Evolutionary conservation across 2,329 filamentous ascomycete species (phyloP), one percentile per base, ranked within the genome.

Genomic region (Colletotrichum incanum): DNA sequence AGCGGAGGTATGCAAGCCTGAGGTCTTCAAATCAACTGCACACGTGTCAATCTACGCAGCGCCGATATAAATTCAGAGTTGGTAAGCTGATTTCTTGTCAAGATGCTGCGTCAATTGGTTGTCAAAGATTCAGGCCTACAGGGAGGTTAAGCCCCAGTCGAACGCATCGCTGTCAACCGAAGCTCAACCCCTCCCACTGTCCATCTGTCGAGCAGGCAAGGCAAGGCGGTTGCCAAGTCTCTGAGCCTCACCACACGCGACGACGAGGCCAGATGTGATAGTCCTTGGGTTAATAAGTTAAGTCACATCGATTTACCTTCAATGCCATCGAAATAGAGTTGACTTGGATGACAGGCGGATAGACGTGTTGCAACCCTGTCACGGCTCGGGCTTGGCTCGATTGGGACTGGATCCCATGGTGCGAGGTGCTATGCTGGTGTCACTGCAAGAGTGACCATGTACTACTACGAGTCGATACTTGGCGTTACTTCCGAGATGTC

Each of bases 321-420:
- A 23, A 41, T 2, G 65, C 37, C 41, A 67, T 68, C 20, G 43
- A 58, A 39, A 68, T 63, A 59, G n/a, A 50, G 58, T 68, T 63
- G 58, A 37, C 56, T 63, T 63, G 37, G 45, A 11, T 54, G n/a
- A 37, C 67, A 39, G 62, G 45, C 69, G 58, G 41, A 20, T 59
- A 6, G 28, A 52, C 16, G 45, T 71, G 18, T 31, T 56, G 43
- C 37, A 50, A 54, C 64, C 58, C 28, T 58, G 58, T 45, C 14
- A 56, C 5, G 9, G 16, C 49, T 16, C 18, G 20, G 37, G 41
- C 65, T 71, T 68, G 65, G 37, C 65, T 31, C 14, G 5, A 43
- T 65, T 52, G 8, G 52, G 67, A 41, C 52, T 52, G 50, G 60
- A 12, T 50, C 2, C 34, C 52, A 39, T 43, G 31, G 34, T 34